Conservation (phyloP, 495 filamentous ascomycete genomes). For the Articulospora tetracladia region DNA sequence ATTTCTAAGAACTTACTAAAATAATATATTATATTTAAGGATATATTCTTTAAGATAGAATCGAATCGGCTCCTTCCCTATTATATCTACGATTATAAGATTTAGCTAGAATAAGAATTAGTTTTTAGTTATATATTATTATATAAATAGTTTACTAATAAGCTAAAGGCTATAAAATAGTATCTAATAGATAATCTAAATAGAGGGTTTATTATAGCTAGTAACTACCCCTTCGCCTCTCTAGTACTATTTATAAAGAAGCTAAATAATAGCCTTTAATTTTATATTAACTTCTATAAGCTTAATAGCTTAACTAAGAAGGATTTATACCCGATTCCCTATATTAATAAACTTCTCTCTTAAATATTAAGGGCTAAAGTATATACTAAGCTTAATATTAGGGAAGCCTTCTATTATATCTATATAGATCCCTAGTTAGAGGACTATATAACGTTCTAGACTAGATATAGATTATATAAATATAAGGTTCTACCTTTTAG, state of each 20-base stretch:
- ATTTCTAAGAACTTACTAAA: not conserved
- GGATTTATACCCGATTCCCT: conserved; percentile 40
- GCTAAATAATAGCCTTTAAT: conserved; percentile 27
- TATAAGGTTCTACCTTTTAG: conserved; percentile 30
- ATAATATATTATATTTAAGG: not conserved
- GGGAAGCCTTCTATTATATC: conserved; percentile 35
- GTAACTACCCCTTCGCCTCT: not conserved
- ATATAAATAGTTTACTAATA: not conserved
- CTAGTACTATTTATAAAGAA: conserved; percentile 8
- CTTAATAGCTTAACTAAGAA: conserved; percentile 40
- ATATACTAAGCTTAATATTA: conserved; percentile 45
- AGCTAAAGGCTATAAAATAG: not conserved
- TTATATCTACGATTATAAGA: not conserved
- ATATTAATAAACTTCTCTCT: conserved; percentile 41
- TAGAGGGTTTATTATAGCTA: conserved; percentile 4
- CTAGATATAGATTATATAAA: conserved; percentile 25
- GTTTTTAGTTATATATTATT: not conserved
- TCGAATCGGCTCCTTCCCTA: not conserved
- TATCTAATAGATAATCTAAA: conserved; percentile 3
- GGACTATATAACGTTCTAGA: conserved; percentile 33
- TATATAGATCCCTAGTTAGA: conserved; percentile 28
- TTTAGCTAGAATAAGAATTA: not conserved
- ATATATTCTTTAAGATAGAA: conserved; percentile 1
- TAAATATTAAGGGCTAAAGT: conserved; percentile 26
- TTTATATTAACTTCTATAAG: conserved; percentile 43